Base-by-base conservation (phyloP, 2,329 filamentous ascomycete genomes). In the Fusarium scirpi region DNA sequence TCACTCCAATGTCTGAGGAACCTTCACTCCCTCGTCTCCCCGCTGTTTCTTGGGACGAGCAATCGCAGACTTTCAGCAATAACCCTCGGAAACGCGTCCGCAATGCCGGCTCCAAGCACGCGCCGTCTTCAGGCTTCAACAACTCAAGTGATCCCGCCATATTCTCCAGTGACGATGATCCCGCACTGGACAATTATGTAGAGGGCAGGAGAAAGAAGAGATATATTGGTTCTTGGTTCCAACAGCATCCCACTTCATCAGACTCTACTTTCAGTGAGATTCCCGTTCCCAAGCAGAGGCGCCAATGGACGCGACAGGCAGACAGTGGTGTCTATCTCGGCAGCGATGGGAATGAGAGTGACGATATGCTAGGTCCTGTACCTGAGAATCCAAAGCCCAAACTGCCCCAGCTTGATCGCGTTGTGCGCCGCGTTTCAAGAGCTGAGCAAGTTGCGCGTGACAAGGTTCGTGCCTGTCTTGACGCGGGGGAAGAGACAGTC, bases 81-180 rank as follows among this genome's bases (percentile, higher is more conserved):
- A 79, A 80, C 56, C 76, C 79, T 8, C 77, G 78, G 62, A 84
- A 84, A 75, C 82, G 82, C 71, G 77, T 76, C 56, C 77, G 80
- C 44, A 72, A 75, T 32, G 70, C 76, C 20, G 71, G 61, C 22
- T 63, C 73, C 29, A 74, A 74, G 25, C 73, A 77, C 62, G 75
- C 77, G 58, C 71, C 76, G 40, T 68, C 78, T 7, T 65, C 74
- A 4, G 74, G 82, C 40, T 81, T 86, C 76, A 89, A 89, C 76
- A 89, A 89, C 76, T 92, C 90, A 22, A 92, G 91, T 75, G 91
- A 93, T 74, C 90, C 90, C 6, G 86, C 89, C 51, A 78, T 92
- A 27, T 93, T 93, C 78, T 92, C 90, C 6, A 91, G 89, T 76
- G 91, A 93, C 63, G 90, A 92, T 73, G 90, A 92, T 61, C 89